These are phyloP conservation scores for Penicillium turbatum DNA, from an alignment of 495 filamentous ascomycete genomes.

Conservation along the genomic window DNA sequence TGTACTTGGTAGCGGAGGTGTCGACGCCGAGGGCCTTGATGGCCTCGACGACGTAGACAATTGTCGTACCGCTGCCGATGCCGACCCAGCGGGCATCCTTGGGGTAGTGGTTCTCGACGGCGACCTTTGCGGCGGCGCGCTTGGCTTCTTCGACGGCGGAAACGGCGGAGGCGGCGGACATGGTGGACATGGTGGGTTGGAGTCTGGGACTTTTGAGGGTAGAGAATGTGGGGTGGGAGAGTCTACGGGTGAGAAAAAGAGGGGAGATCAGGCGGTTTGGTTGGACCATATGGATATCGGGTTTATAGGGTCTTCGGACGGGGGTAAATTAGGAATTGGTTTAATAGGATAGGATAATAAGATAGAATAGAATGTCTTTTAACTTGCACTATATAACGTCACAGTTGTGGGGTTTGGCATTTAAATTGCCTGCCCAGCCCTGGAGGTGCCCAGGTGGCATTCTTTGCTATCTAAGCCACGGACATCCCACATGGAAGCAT, in stretches of 20 bases:
- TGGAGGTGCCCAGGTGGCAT: no score
- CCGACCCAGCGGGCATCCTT: slow-evolving; percentile 70
- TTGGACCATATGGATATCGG: slow-evolving; percentile 8
- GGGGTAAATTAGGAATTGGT: no score
- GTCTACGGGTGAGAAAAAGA: slow-evolving; percentile 10
- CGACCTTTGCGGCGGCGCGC: slow-evolving; percentile 73
- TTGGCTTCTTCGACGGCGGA: slow-evolving; percentile 66
- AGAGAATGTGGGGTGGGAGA: slow-evolving; percentile 12
- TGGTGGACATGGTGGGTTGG: slow-evolving; percentile 31
- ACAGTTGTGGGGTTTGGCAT: neutral
- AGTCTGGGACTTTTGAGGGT: slow-evolving; percentile 10
- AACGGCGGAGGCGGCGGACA: slow-evolving; percentile 20
- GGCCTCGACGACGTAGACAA: slow-evolving; percentile 92
- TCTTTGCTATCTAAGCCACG: no score
- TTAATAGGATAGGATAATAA: neutral
- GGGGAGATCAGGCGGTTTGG: slow-evolving; percentile 13
- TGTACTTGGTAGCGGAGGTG: slow-evolving; percentile 65
- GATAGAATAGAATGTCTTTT: neutral
- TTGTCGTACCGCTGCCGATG: slow-evolving; percentile 90
- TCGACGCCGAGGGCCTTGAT: slow-evolving; percentile 67
- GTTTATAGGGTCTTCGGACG: slow-evolving; percentile 1
- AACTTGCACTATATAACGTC: no score
- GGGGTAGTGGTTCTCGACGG: slow-evolving; percentile 80
- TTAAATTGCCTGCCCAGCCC: no score
- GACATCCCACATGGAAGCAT: no score